Conservation (phyloP, 225 moss, liverwort and hornwort species). For the Pseudisothecium myosuroides region DNA sequence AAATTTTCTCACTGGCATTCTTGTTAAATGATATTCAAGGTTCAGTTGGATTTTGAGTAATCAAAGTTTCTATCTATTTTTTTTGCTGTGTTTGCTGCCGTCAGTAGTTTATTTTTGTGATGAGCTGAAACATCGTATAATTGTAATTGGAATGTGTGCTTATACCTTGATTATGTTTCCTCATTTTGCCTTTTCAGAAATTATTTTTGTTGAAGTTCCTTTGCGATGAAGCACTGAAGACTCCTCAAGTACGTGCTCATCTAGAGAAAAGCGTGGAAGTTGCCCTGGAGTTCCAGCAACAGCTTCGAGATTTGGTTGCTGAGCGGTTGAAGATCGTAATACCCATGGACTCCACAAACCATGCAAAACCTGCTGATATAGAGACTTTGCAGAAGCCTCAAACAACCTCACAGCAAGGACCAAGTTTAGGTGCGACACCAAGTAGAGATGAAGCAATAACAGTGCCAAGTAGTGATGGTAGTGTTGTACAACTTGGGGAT, state of each 20-base stretch:
- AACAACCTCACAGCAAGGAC: neutral
- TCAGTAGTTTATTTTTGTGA: neutral
- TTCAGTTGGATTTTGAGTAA: neutral
- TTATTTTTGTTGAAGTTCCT: conserved; percentile 62
- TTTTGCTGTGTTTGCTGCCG: neutral
- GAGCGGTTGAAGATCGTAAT: conserved; percentile 57
- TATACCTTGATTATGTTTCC: neutral
- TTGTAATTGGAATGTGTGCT: neutral
- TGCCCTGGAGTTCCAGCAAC: conserved; percentile 63
- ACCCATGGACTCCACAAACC: conserved; percentile 13
- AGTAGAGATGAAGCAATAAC: neutral
- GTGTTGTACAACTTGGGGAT: neutral
- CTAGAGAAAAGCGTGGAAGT: conserved; percentile 64
- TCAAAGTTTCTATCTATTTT: neutral
- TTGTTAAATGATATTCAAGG: neutral
- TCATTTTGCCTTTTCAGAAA: conserved; percentile 35
- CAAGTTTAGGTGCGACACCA: neutral
- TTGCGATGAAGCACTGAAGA: conserved; percentile 87
- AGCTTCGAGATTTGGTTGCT: conserved; percentile 55
- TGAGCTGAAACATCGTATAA: neutral
- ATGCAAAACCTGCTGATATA: conserved; percentile 10
- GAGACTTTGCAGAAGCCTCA: conserved; percentile 11
- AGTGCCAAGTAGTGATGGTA: neutral
- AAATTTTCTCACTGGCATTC: neutral
- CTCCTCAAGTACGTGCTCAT: conserved; percentile 67